Evolutionary conservation across 208 protist species (phyloP), one percentile per base, ranked within the genome.

Genomic region (Trypanosoma vivax): DNA sequence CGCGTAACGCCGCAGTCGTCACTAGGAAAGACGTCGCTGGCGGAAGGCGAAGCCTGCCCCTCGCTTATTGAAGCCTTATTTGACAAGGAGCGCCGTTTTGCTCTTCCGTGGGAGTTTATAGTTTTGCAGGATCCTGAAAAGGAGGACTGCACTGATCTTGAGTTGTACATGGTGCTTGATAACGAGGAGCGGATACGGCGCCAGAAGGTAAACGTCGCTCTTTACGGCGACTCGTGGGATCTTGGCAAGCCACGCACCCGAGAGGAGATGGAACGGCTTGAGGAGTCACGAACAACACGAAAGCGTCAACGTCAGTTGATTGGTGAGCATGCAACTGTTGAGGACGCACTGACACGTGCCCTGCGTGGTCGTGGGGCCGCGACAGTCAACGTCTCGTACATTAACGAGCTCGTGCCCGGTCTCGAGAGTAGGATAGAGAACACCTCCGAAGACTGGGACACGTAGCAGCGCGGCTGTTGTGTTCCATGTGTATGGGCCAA

Each of bases 161-260:
- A 82, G 49, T 53, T 52, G 0, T 91, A 91, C 63, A 45, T 94
- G 16, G 77, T 91, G 10, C 65, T 86, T 3, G 79, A 90, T 68
- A 91, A 91, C 50, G 87, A 94, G 55, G 78, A 89, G 60, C 73
- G 87, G 13, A 24, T 91, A 48, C 76, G 81, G n/a, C 83, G 80
- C 18, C 59, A 84, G 46, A 65, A 82, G 33, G 55, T 91, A 5
- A 81, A 76, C 5, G 47, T 83, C 46, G 66, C 70, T 10, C 70
- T 88, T 25, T 90, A 91, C 67, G 63, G 65, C 31, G 78, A 79
- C 10, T 55, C 69, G 28, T 94, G 83, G 83, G 53, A 72, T 39
- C 77, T 79, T 16, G 87, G 83, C 2, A 70, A 68, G 13, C 72
- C 87, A 7, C 69, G 81, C 29, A 87, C 79, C 11, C 43, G 52